Evolutionary conservation across 805 yeast genomes (phyloP).

Genomic region (Wickerhamomyces sydowiorum): DNA sequence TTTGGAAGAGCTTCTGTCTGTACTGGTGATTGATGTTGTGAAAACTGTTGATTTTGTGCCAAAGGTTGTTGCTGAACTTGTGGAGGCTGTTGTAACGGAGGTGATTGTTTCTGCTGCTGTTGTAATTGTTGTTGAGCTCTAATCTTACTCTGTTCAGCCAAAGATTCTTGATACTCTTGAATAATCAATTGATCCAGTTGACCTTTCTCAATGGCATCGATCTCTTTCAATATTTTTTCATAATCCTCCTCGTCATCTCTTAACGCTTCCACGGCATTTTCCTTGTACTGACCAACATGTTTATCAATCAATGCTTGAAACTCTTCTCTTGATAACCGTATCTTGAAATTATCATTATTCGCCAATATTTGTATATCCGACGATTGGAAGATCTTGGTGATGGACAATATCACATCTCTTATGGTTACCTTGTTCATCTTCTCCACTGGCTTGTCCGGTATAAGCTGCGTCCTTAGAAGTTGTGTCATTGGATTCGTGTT

Average conservation of each 20-base stretch:
- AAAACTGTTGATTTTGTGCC: background rate
- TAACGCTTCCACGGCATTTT: constrained; percentile 4
- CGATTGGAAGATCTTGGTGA: constrained; percentile 18
- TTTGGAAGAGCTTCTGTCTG: too few relatives aligned
- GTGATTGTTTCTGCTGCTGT: constrained; percentile 5
- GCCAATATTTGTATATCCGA: constrained; percentile 18
- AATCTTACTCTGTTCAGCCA: too few relatives aligned
- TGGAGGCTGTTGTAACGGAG: constrained; percentile 6
- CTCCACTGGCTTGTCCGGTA: constrained; percentile 1
- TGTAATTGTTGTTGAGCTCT: background rate
- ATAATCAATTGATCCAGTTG: constrained; percentile 13
- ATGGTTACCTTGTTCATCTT: constrained; percentile 7
- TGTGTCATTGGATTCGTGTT: constrained; percentile 15
- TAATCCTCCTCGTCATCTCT: constrained; percentile 11
- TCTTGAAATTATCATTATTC: constrained; percentile 18
- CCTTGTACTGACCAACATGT: constrained; percentile 7
- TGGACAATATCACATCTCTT: constrained; percentile 19
- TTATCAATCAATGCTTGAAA: constrained; percentile 12
- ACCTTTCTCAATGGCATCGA: constrained; percentile 15
- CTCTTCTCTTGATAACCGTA: constrained; percentile 12
- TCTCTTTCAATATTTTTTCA: constrained; percentile 8
- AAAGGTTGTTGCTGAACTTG: constrained; percentile 12
- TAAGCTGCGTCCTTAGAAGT: constrained; percentile 7
- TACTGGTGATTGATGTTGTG: background rate
- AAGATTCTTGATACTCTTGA: constrained; percentile 7